phyloP scores from a whole-genome alignment of 1,139 yeast genomes.

The Chernovozyma sophiae-reginae region DNA sequence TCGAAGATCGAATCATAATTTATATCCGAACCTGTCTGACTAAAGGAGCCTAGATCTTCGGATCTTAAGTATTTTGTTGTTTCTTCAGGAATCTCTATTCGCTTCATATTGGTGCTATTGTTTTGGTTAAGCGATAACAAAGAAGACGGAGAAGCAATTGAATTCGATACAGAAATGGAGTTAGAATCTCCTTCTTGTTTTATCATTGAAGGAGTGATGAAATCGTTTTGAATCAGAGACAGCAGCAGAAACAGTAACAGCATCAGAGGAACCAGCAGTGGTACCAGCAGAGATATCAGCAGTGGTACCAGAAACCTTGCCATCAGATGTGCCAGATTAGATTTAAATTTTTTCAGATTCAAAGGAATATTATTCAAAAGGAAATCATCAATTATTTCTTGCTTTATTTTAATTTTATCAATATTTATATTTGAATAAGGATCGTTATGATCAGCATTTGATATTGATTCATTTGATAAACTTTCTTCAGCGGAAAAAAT shows the following conservation, averaged over 20 bases:
- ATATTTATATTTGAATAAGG: conserved; percentile 7
- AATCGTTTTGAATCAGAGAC: conserved; percentile 13
- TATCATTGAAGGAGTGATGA: conserved; percentile 16
- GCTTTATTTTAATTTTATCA: conserved; percentile 33
- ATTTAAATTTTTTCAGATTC: conserved; percentile 9
- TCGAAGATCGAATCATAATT: conserved; percentile 26
- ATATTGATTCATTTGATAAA: conserved; percentile 9
- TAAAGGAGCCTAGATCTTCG: conserved; percentile 8
- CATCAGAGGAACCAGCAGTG: conserved; percentile 11
- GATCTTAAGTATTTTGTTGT: conserved; percentile 1
- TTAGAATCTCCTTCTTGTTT: conserved; percentile 7
- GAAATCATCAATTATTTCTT: conserved; percentile 41
- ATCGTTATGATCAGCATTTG: conserved; percentile 9
- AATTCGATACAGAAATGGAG: conserved; percentile 11
- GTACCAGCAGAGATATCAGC: conserved; percentile 12
- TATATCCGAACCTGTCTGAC: conserved; percentile 1
- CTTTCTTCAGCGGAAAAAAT: conserved; percentile 28
- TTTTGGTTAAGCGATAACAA: conserved; percentile 24
- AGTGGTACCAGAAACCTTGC: conserved; percentile 10
- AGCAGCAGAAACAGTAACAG: conserved; percentile 9
- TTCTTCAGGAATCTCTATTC: conserved; percentile 1
- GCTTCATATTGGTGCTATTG: not conserved
- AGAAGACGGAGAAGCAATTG: conserved; percentile 35
- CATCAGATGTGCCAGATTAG: conserved; percentile 12
- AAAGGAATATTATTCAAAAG: conserved; percentile 33